Evolutionary conservation across 140 eudicot species (phyloP).

Genomic region (Bidens hawaiensis): DNA sequence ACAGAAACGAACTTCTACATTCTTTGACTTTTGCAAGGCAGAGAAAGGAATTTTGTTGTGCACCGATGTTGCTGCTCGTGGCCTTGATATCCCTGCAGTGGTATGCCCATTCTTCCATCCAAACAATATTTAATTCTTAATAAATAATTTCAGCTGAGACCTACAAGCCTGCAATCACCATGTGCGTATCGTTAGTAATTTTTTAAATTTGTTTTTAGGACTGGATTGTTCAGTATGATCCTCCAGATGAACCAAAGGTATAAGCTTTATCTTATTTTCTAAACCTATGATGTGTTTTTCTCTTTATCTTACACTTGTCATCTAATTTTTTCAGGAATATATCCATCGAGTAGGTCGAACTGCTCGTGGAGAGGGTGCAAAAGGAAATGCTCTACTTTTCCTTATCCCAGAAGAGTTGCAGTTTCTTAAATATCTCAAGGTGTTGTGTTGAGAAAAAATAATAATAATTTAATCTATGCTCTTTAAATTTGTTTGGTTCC

Average conservation of each 20-base stretch:
- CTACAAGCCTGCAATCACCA: not conserved
- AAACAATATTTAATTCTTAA: not conserved
- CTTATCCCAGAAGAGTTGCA: slow-evolving; percentile 80
- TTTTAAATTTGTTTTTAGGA: slow-evolving; percentile 46
- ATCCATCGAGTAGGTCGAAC: slow-evolving; percentile 93
- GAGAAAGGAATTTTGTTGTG: slow-evolving; percentile 88
- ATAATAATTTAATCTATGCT: not conserved
- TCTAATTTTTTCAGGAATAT: slow-evolving; percentile 56
- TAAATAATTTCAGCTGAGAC: not conserved
- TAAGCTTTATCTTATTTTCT: not conserved
- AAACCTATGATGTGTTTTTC: not conserved
- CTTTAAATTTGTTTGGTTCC: not conserved
- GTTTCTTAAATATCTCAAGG: slow-evolving; percentile 79
- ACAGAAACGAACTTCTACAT: slow-evolving; percentile 70
- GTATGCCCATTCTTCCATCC: slow-evolving; percentile 26
- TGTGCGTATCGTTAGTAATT: not conserved
- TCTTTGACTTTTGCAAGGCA: slow-evolving; percentile 78
- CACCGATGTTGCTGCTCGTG: slow-evolving; percentile 99
- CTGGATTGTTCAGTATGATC: slow-evolving; percentile 97
- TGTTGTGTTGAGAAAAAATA: slow-evolving; percentile 5
- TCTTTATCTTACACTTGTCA: slow-evolving; percentile 4
- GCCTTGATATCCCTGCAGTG: slow-evolving; percentile 98
- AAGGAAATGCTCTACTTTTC: slow-evolving; percentile 78
- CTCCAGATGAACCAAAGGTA: slow-evolving; percentile 98
- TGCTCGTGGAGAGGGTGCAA: slow-evolving; percentile 94